Evolutionary conservation across 164 flowering plant genomes (phyloP), one percentile per base, ranked within the genome.

Genomic region (Euptelea pleiosperma): DNA sequence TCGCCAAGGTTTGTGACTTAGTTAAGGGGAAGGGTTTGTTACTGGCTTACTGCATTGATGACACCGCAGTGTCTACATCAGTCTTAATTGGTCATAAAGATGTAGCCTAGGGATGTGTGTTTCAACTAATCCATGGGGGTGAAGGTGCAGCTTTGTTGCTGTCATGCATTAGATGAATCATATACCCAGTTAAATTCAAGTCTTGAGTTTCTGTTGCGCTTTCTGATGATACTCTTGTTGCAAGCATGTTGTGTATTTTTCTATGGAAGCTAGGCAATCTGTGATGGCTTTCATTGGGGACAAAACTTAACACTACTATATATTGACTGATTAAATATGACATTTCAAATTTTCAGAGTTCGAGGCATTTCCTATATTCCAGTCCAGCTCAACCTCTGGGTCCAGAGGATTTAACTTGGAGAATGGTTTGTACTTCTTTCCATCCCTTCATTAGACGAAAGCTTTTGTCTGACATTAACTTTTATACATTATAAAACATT

Each of bases 331-430:
- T 28, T 58, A 3, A 36, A 9, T 35, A 9, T 26, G 6, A n/a
- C 16, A 25, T 55, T 44, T 46, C 42, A 9, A 31, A 62, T 53
- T 33, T 66, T 67, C 88, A 91, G 98, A 77, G 82, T 65, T 74
- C 91, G 4, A 78, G 81, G 77, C 96, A 89, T 79, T 92, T 92
- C 67, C 41, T 87, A 6, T 89, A 87, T 67, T 87, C 94, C 19
- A 79, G 73, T 72, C 98, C 98, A 47, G 97, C 98, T 58, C 89
- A 82, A 57, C 91, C 90, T 21, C 57, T 89, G 69, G 97, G 93
- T 58, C 87, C 98, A 1, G 96, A 93, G 77, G 98, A 87, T 72
- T 76, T 93, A 48, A 80, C 71, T 33, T 90, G 98, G 98, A 80
- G 89, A 86, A 88, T 93, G 98, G 97, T 93, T 43, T 68, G 82